Percentiles rank a stretch among this genome's conserved stretches.
Conservation (phyloP, 2,329 filamentous ascomycete genomes). For the Fusarium buxicola region DNA sequence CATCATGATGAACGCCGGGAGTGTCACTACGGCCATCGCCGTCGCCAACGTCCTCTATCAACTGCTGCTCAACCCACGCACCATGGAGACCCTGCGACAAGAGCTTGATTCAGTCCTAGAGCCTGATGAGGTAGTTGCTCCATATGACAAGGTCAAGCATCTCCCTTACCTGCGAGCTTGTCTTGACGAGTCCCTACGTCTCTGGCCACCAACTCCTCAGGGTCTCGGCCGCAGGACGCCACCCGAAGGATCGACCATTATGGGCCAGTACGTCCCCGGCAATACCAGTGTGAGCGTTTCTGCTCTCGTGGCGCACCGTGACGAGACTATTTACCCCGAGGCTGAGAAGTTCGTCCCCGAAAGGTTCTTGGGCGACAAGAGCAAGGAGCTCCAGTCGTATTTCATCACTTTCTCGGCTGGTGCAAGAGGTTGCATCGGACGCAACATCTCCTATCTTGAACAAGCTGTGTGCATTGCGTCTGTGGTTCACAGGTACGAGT, state of each 20-base stretch:
- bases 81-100: conserved; percentile 52
- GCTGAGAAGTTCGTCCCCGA: conserved; percentile 55
- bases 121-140: conserved; percentile 55
- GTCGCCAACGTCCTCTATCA: conserved; percentile 65
- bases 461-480: conserved; percentile 57
- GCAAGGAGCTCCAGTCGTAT: conserved; percentile 50
- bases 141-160: conserved; percentile 62
- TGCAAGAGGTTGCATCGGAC: conserved; percentile 55
- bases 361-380: conserved; percentile 55
- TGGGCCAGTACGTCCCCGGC: conserved; percentile 49
- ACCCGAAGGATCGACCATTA: conserved; percentile 45
- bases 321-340: conserved; percentile 54
- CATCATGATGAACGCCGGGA: conserved; percentile 66
- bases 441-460: conserved; percentile 56
- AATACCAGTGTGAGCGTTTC: conserved; percentile 56
- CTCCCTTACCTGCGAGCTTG: conserved; percentile 64
- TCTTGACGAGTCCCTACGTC: conserved; percentile 59
- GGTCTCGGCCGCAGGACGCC: conserved; percentile 44
- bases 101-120: conserved; percentile 60
- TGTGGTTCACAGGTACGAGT: conserved; percentile 54
- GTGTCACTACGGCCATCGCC: conserved; percentile 61
- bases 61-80: conserved; percentile 59
- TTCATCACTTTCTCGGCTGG: conserved; percentile 57
- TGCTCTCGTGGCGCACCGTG: conserved; percentile 52
- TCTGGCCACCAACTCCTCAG: conserved; percentile 46